These are phyloP conservation scores for Trichoderma atrobrunneum DNA, from an alignment of 2,329 filamentous ascomycete genomes.

Conservation along the genomic window DNA sequence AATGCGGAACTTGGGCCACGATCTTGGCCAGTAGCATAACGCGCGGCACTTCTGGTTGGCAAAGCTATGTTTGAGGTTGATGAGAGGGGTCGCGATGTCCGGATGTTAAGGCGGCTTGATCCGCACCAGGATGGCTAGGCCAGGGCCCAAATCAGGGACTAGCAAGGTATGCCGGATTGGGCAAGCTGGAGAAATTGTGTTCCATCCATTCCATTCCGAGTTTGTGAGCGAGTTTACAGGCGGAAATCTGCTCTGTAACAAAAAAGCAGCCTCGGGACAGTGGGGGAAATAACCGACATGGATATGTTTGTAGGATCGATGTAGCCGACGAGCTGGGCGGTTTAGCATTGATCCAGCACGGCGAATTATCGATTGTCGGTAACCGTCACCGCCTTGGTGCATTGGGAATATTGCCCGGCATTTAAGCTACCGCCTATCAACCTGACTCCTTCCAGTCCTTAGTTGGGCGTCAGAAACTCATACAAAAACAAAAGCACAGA, in stretches of 20 bases:
- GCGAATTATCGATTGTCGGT: background rate
- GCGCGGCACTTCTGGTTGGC: slow-evolving; percentile 12
- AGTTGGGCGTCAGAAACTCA: background rate
- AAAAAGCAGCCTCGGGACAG: background rate
- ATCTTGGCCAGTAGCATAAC: slow-evolving; percentile 7
- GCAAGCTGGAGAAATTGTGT: slow-evolving; percentile 2
- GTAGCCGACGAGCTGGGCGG: background rate
- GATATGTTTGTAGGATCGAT: background rate
- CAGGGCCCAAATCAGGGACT: slow-evolving; percentile 6
- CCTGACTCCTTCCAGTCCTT: background rate
- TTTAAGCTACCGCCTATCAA: background rate
- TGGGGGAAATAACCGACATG: background rate
- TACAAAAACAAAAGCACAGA: background rate
- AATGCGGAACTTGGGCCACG: background rate
- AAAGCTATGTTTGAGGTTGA: slow-evolving; percentile 50
- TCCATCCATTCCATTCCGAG: background rate
- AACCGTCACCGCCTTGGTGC: background rate
- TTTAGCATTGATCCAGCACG: background rate
- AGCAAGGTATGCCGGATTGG: slow-evolving; percentile 7
- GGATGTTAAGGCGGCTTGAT: slow-evolving; percentile 16
- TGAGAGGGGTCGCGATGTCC: slow-evolving; percentile 35
- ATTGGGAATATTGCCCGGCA: background rate
- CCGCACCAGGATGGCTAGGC: slow-evolving; percentile 13
- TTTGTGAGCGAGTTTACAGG: background rate
- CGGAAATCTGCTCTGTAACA: background rate